Evolutionary conservation across 2,329 filamentous ascomycete species (phyloP).

Genomic region (Fusarium luffae): DNA sequence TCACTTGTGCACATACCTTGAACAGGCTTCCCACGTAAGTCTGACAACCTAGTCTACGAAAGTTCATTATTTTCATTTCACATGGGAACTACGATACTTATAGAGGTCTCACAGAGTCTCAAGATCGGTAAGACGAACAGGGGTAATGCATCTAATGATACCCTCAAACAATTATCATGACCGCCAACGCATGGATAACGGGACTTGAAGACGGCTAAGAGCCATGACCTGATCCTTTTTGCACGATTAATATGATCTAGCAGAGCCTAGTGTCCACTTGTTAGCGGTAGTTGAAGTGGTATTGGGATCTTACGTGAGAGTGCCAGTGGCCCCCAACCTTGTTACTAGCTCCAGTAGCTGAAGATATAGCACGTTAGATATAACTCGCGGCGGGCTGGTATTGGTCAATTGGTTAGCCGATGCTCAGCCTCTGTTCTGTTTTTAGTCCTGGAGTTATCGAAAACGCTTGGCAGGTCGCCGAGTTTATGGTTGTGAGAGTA

Average conservation of each 20-base stretch:
- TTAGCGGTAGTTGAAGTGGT: constrained; percentile 1
- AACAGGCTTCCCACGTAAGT: neutral
- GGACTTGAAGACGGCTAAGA: neutral
- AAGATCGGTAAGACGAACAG: neutral
- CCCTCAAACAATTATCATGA: neutral
- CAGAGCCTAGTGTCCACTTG: neutral
- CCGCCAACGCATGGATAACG: neutral
- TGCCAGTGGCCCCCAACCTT: constrained; percentile 16
- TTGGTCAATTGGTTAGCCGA: neutral
- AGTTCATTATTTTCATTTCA: neutral
- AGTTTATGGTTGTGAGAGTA: neutral
- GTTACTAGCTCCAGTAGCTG: constrained; percentile 1
- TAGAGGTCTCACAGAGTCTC: neutral
- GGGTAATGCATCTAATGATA: neutral
- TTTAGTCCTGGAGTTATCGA: neutral
- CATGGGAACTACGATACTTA: neutral
- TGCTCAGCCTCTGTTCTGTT: neutral
- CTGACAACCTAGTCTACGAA: neutral
- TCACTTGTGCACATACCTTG: neutral
- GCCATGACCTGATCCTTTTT: constrained; percentile 7
- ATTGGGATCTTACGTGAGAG: constrained; percentile 27
- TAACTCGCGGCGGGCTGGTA: neutral
- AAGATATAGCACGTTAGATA: neutral
- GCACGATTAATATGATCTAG: neutral
- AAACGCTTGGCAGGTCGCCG: constrained; percentile 10